Base-by-base conservation (phyloP, 2,329 filamentous ascomycete species). In the Alternaria consortialis region DNA sequence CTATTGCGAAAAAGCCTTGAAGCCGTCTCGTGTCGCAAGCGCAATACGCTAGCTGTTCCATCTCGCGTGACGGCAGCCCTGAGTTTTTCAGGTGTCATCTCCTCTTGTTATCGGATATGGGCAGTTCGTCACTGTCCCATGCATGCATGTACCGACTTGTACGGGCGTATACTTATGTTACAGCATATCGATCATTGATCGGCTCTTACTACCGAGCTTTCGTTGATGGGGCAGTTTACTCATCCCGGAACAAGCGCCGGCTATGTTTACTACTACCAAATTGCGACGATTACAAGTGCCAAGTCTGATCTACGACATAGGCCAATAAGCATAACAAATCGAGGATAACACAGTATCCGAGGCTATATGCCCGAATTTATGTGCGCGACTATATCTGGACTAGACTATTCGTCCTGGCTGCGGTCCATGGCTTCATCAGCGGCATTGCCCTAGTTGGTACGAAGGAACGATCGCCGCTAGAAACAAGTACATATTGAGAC, bases 1-100 rank as follows among this genome's bases (percentile, higher is more conserved):
- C 68, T 66, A 72, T 73, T 69, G 69, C 66, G 64, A 66, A 68
- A 66, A 64, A 66, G 63, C 58, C 48, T 52, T 36, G 64, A 64
- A 64, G 64, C 53, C 53, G 62, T 48, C 58, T 61, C 52, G 62
- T 66, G 64, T 67, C 60, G 60, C 61, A 65, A 54, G 64, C 60
- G 50, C 55, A 44, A 54, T 54, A 56, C 65, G 60, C 68, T 70
- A 61, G 54, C 48, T 48, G 54, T 58, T 61, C 34, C 54, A 52
- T 40, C 44, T 60, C 11, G 34, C 42, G 53, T 34, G 29, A 51
- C 31, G 34, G 25, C 50, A 23, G 13, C 15, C 47, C 43, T 36
- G 27, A 29, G 17, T 37, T 39, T 27, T 36, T 13, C 32, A 25
- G 32, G 17, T 23, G 34, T 12, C 20, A 9, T 34, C 46, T 39